phyloP scores from a whole-genome alignment of 2,329 filamentous ascomycete genomes.

The Sclerotinia spermophila region DNA sequence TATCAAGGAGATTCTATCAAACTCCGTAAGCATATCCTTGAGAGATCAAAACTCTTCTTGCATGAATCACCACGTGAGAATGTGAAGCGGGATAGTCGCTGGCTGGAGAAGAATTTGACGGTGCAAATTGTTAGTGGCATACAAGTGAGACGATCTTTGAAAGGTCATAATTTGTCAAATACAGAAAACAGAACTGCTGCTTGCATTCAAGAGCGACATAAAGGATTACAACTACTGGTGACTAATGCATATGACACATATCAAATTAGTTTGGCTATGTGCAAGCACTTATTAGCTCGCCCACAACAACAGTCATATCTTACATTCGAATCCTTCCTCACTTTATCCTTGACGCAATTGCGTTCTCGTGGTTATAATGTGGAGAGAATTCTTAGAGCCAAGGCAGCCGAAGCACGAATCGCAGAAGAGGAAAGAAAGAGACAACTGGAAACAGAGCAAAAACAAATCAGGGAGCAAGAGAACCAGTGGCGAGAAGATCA shows the following conservation, averaged over 20 bases:
- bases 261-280: slow-evolving; percentile 85
- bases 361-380: slow-evolving; percentile 93
- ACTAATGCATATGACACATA: slow-evolving; percentile 72
- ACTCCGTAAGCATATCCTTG: slow-evolving; percentile 77
- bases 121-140: slow-evolving; percentile 78
- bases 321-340: slow-evolving; percentile 87
- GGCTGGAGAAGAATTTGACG: slow-evolving; percentile 80
- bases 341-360: slow-evolving; percentile 76
- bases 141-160: slow-evolving; percentile 71
- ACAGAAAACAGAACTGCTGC: slow-evolving; percentile 74
- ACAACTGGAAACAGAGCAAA: slow-evolving; percentile 69
- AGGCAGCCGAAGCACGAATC: slow-evolving; percentile 81
- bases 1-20: slow-evolving; percentile 67
- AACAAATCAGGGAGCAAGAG: slow-evolving; percentile 60
- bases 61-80: slow-evolving; percentile 68
- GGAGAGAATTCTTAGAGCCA: slow-evolving; percentile 83
- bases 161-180: slow-evolving; percentile 64
- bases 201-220: slow-evolving; percentile 51
- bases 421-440: slow-evolving; percentile 78
- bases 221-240: slow-evolving; percentile 69
- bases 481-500: slow-evolving; percentile 40
- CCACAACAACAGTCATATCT: slow-evolving; percentile 87
- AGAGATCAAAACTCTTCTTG: slow-evolving; percentile 84
- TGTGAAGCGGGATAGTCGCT: slow-evolving; percentile 83
- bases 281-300: slow-evolving; percentile 72